phyloP scores from a whole-genome alignment of 805 yeast genomes.

The Monosporozyma aerobia region DNA sequence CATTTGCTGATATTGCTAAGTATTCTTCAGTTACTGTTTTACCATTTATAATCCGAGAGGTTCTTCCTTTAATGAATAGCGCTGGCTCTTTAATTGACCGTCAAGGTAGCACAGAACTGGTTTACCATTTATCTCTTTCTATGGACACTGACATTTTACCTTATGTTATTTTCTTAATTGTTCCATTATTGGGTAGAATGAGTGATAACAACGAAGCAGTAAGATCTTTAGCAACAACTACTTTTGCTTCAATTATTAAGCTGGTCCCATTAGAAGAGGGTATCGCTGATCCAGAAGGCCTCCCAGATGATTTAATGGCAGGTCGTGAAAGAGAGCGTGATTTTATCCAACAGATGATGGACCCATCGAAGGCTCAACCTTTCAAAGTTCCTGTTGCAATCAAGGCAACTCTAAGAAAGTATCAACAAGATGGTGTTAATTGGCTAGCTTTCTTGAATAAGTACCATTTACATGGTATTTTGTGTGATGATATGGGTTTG shows the following conservation, averaged over 20 bases:
- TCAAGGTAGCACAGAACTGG: slow-evolving; percentile 89
- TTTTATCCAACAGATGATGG: slow-evolving; percentile 96
- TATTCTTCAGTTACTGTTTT: slow-evolving; percentile 62
- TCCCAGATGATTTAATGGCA: slow-evolving; percentile 72
- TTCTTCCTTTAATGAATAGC: slow-evolving; percentile 73
- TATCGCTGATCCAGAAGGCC: slow-evolving; percentile 86
- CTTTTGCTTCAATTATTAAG: slow-evolving; percentile 93
- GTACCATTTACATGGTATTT: slow-evolving; percentile 91
- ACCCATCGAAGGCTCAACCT: slow-evolving; percentile 79
- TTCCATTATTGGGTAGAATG: slow-evolving; percentile 96
- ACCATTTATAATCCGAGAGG: slow-evolving; percentile 64
- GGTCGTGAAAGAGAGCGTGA: slow-evolving; percentile 93
- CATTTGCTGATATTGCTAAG: slow-evolving; percentile 71
- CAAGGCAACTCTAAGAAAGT: slow-evolving; percentile 84
- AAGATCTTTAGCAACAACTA: slow-evolving; percentile 85
- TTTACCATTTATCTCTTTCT: slow-evolving; percentile 71
- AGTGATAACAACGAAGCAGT: slow-evolving; percentile 87
- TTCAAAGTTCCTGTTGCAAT: slow-evolving; percentile 85
- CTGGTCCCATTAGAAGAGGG: slow-evolving; percentile 96
- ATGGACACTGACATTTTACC: slow-evolving; percentile 91
- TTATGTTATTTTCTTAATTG: slow-evolving; percentile 88
- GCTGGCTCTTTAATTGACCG: slow-evolving; percentile 62
- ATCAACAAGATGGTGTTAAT: slow-evolving; percentile 97
- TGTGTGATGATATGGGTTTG: slow-evolving; percentile 99
- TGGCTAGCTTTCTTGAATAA: slow-evolving; percentile 95